Conservation (phyloP, 139 green algal genomes). For the Bryopsis sp. region DNA sequence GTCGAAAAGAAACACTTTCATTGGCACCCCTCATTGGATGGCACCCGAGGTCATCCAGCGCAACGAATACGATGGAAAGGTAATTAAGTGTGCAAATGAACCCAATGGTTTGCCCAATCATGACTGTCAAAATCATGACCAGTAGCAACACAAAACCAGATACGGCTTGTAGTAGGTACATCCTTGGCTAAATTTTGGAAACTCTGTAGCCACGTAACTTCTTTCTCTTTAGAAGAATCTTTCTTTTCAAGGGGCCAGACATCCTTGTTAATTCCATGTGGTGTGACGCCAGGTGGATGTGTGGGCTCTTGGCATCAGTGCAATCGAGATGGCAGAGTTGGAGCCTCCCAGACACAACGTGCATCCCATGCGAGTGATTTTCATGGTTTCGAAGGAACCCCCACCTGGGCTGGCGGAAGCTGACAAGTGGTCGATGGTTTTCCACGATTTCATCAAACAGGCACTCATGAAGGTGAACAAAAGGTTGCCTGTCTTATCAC, state of each 20-base stretch:
- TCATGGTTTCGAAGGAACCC: slow-evolving; percentile 80
- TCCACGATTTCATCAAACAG: slow-evolving; percentile 78
- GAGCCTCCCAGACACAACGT: slow-evolving; percentile 74
- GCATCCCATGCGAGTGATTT: slow-evolving; percentile 89
- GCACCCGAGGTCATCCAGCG: slow-evolving; percentile 89
- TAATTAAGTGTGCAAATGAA: slow-evolving; percentile 20
- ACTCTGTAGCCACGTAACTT: too few species aligned
- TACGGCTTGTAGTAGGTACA: not conserved
- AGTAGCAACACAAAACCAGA: too few species aligned
- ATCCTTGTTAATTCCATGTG: too few species aligned
- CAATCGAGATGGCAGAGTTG: slow-evolving; percentile 88
- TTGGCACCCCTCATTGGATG: slow-evolving; percentile 96
- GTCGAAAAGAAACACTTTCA: slow-evolving; percentile 90
- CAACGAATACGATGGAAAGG: slow-evolving; percentile 84
- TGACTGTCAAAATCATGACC: too few species aligned
- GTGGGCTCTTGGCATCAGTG: slow-evolving; percentile 83
- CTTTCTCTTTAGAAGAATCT: too few species aligned
- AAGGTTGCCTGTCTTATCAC: not conserved
- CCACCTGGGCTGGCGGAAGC: slow-evolving; percentile 54
- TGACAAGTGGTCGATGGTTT: slow-evolving; percentile 53
- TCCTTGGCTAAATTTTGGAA: not conserved
- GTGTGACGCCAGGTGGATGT: slow-evolving; percentile 66
- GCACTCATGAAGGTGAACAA: slow-evolving; percentile 66
- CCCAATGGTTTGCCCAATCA: not conserved
- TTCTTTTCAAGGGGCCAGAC: too few species aligned